A percentile compares a stretch with the other conserved stretches of the same genome.
Conservation (phyloP, 2,329 filamentous ascomycete species). For the Alternaria hordeiaustralica region DNA sequence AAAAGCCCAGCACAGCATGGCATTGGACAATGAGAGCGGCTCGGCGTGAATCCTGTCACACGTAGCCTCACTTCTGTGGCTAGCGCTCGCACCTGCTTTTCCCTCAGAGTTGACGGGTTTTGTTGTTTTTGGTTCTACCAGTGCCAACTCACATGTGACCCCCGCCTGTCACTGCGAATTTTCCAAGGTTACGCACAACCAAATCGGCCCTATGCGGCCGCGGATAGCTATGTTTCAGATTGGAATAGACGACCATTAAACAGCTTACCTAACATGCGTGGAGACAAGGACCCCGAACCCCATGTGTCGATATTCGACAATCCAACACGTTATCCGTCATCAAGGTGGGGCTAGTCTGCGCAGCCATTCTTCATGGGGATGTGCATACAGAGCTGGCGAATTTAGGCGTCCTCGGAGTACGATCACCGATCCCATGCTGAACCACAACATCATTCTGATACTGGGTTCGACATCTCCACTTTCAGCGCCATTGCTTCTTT, state of each 20-base stretch:
- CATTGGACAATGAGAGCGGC: conserved; percentile 9
- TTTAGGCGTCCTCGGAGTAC: neutral
- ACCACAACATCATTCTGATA: conserved; percentile 1
- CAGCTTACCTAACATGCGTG: neutral
- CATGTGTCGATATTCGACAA: neutral
- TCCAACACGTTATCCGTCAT: conserved; percentile 1
- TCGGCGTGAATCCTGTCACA: conserved; percentile 17
- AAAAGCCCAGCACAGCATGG: neutral
- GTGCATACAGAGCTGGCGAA: conserved; percentile 5
- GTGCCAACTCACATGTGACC: neutral
- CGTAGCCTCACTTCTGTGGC: conserved; percentile 11
- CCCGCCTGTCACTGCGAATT: neutral
- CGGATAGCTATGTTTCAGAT: conserved; percentile 4
- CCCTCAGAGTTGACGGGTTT: neutral
- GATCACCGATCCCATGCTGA: neutral
- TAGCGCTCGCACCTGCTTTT: neutral
- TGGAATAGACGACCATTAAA: neutral
- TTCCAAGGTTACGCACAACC: neutral
- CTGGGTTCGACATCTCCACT: neutral
- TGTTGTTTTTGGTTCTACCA: neutral
- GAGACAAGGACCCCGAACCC: neutral
- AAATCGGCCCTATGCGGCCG: conserved; percentile 5
- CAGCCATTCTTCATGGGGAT: conserved; percentile 1
- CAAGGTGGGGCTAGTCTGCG: conserved; percentile 1
- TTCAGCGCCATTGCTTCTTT: neutral